Evolutionary conservation across 495 filamentous ascomycete species (phyloP).

Genomic region (Rusavskia elegans): DNA sequence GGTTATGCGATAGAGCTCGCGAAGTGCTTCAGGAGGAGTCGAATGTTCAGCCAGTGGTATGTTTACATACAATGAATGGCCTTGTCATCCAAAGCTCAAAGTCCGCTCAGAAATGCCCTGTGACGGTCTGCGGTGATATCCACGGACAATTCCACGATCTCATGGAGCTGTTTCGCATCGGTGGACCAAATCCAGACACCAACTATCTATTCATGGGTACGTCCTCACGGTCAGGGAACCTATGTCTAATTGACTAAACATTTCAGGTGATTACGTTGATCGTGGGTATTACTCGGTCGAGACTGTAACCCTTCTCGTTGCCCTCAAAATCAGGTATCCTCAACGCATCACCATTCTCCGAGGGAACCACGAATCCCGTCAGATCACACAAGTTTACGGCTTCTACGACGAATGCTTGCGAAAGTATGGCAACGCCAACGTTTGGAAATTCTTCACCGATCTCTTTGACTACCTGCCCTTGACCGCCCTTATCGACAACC

Average conservation of each 20-base stretch:
- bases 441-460: slow-evolving; percentile 99
- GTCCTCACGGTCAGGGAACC: slow-evolving; percentile 9
- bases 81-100: slow-evolving; percentile 11
- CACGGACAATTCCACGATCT: slow-evolving; percentile 89
- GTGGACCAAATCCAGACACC: slow-evolving; percentile 80
- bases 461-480: slow-evolving; percentile 97
- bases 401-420: slow-evolving; percentile 97
- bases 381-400: slow-evolving; percentile 95
- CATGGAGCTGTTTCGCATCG: slow-evolving; percentile 91
- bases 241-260: background rate
- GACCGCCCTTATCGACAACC: slow-evolving; percentile 96
- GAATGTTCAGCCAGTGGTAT: slow-evolving; percentile 96
- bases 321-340: slow-evolving; percentile 90
- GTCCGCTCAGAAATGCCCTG: slow-evolving; percentile 65
- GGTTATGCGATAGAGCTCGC: slow-evolving; percentile 92
- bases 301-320: slow-evolving; percentile 85
- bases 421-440: slow-evolving; percentile 97
- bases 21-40: slow-evolving; percentile 95
- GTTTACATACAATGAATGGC: slow-evolving; percentile 19
- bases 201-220: slow-evolving; percentile 93
- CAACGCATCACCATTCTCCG: slow-evolving; percentile 93
- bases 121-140: slow-evolving; percentile 87
- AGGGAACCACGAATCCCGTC: slow-evolving; percentile 92
- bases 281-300: slow-evolving; percentile 95
- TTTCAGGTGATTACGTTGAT: slow-evolving; percentile 82